phyloP scores from a whole-genome alignment of 1,139 yeast species.

The Kodamaea plutei region DNA sequence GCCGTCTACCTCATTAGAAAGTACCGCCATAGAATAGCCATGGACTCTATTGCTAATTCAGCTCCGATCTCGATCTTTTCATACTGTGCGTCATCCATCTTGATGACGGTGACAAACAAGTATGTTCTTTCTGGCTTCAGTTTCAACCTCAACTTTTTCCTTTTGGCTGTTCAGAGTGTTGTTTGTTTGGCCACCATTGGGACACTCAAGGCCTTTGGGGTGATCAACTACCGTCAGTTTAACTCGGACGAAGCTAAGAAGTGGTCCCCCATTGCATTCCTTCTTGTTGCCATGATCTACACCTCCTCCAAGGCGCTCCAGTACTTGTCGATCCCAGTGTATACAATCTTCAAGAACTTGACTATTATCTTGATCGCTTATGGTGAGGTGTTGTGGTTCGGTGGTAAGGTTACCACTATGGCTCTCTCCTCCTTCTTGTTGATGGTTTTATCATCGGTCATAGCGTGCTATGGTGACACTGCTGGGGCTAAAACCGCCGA shows the following conservation, averaged over 20 bases:
- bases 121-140: conserved; percentile 78
- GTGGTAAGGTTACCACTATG: conserved; percentile 88
- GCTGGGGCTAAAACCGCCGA: conserved; percentile 32
- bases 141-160: conserved; percentile 88
- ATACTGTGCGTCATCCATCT: conserved; percentile 87
- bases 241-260: conserved; percentile 86
- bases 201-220: conserved; percentile 63
- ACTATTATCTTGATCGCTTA: conserved; percentile 95
- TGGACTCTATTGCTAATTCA: conserved; percentile 62
- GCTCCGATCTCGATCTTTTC: conserved; percentile 82
- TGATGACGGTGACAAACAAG: conserved; percentile 98
- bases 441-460: conserved; percentile 90
- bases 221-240: conserved; percentile 83
- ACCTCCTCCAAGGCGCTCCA: conserved; percentile 95
- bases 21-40: conserved; percentile 13
- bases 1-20: conserved; percentile 28
- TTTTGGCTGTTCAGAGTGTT: conserved; percentile 74
- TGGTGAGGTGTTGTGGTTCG: conserved; percentile 97
- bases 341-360: conserved; percentile 95
- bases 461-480: conserved; percentile 82
- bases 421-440: conserved; percentile 81
- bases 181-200: conserved; percentile 78
- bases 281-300: conserved; percentile 91
- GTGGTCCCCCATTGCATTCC: conserved; percentile 90
- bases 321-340: conserved; percentile 87